Evolutionary conservation across 768 basidiomycete species (phyloP).

Genomic region (Pleurotus eryngii): DNA sequence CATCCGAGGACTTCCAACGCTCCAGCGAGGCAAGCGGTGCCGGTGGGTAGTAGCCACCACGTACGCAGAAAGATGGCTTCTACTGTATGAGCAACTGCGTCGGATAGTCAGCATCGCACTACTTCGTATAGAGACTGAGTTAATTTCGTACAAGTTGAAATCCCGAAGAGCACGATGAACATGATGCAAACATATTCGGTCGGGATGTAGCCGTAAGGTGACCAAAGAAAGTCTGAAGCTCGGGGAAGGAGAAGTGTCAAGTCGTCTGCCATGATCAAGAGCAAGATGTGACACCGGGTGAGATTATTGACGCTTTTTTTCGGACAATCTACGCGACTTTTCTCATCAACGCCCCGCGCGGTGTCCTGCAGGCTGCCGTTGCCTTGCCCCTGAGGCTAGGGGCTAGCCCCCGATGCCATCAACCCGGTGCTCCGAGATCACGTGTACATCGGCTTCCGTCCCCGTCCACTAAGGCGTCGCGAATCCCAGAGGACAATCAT

Average conservation of each 20-base stretch:
- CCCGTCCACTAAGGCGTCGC: no score
- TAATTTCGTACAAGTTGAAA: conserved; percentile 32
- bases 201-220: conserved; percentile 33
- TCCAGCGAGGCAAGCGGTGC: conserved; percentile 45
- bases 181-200: conserved; percentile 29
- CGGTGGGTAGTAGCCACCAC: conserved; percentile 54
- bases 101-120: background rate
- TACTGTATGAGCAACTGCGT: conserved; percentile 40
- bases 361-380: no score
- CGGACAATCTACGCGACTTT: no score
- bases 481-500: conserved; percentile 18
- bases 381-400: no score
- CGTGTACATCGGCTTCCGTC: no score
- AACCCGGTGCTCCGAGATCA: no score
- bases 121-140: background rate
- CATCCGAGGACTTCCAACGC: conserved; percentile 53
- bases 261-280: no score
- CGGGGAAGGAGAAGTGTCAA: background rate
- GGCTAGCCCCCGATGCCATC: no score
- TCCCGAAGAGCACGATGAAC: conserved; percentile 33
- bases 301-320: no score
- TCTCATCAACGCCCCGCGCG: no score
- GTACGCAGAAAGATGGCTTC: conserved; percentile 41
- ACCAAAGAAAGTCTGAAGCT: background rate
- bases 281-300: no score